Evolutionary conservation across 352 stramenopile species (phyloP).

Genomic region (Phytophthora europaea): DNA sequence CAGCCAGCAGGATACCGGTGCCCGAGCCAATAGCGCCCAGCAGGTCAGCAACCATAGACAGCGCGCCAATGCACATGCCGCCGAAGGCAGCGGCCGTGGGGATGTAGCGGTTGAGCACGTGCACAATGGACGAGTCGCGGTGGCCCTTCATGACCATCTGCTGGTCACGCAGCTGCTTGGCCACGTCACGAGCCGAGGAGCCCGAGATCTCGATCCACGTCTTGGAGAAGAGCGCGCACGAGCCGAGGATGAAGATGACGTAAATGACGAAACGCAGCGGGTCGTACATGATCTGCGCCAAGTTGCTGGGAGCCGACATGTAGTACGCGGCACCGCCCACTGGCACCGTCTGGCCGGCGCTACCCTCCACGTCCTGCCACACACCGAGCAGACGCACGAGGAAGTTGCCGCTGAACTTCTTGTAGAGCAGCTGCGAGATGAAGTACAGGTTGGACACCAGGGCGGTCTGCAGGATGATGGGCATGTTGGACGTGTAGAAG

Average conservation of each 20-base stretch:
- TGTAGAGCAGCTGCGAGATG: constrained; percentile 99
- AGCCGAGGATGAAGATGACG: constrained; percentile 98
- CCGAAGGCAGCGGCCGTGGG: constrained; percentile 98
- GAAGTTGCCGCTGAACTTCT: constrained; percentile 98
- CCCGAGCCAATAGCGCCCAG: constrained; percentile 99
- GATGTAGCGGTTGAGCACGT: constrained; percentile 99
- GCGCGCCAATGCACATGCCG: constrained; percentile 99
- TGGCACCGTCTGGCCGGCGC: constrained; percentile 94
- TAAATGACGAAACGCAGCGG: constrained; percentile 99
- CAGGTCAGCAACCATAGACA: constrained; percentile 99
- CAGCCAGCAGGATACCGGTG: constrained; percentile 98
- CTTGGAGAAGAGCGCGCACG: constrained; percentile 99
- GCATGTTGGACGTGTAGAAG: constrained; percentile 99
- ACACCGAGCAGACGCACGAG: constrained; percentile 98
- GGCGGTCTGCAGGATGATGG: constrained; percentile 99
- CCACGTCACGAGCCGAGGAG: constrained; percentile 97
- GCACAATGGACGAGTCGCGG: constrained; percentile 97
- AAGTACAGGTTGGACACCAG: constrained; percentile 99
- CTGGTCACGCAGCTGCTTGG: constrained; percentile 99
- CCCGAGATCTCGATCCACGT: constrained; percentile 99
- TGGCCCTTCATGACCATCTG: constrained; percentile 99
- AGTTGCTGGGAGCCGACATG: constrained; percentile 96
- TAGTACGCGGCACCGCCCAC: constrained; percentile 98
- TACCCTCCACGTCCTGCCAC: constrained; percentile 98
- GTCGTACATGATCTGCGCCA: constrained; percentile 98